Conservation (phyloP, 305 asterid genomes). For the Ilex paraguariensis region DNA sequence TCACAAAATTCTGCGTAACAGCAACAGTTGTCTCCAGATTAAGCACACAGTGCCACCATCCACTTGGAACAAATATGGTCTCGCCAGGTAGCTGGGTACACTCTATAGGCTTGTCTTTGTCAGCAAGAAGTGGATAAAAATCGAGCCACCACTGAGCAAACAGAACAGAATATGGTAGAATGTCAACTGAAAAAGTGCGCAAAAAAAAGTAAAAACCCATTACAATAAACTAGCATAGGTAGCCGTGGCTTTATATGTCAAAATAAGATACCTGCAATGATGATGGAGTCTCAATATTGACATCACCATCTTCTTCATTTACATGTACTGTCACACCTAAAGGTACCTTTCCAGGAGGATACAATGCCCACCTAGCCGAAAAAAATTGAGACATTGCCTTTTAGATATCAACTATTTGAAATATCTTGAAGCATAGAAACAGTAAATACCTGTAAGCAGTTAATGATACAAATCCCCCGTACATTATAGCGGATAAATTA, state of each 20-base stretch:
- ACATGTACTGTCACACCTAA: slow-evolving; percentile 96
- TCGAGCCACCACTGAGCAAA: slow-evolving; percentile 96
- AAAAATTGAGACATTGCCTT: too few relatives aligned
- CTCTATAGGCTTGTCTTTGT: slow-evolving; percentile 86
- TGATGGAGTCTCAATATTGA: slow-evolving; percentile 80
- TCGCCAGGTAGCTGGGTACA: slow-evolving; percentile 98
- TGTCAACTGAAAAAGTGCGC: too few relatives aligned
- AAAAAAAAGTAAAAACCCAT: too few relatives aligned
- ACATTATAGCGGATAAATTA: too few relatives aligned
- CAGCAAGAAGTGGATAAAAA: slow-evolving; percentile 84
- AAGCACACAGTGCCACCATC: slow-evolving; percentile 99
- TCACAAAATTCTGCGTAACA: slow-evolving; percentile 91
- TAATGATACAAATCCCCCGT: too few relatives aligned
- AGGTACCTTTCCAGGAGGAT: slow-evolving; percentile 99
- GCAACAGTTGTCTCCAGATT: slow-evolving; percentile 91
- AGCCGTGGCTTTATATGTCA: too few relatives aligned
- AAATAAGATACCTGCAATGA: slow-evolving; percentile 72
- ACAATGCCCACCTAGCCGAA: slow-evolving; percentile 79
- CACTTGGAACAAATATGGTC: slow-evolving; percentile 95
- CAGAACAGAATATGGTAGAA: slow-evolving; percentile 4
- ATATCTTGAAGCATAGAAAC: slow-evolving; percentile 4
- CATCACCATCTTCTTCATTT: slow-evolving; percentile 97
- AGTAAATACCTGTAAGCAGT: not conserved
- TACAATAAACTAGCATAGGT: too few relatives aligned
- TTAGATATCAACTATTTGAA: too few relatives aligned